These are phyloP conservation scores for Pseudogymnoascus sp. DNA, from an alignment of 2,329 filamentous ascomycete genomes.

Conservation along the genomic window DNA sequence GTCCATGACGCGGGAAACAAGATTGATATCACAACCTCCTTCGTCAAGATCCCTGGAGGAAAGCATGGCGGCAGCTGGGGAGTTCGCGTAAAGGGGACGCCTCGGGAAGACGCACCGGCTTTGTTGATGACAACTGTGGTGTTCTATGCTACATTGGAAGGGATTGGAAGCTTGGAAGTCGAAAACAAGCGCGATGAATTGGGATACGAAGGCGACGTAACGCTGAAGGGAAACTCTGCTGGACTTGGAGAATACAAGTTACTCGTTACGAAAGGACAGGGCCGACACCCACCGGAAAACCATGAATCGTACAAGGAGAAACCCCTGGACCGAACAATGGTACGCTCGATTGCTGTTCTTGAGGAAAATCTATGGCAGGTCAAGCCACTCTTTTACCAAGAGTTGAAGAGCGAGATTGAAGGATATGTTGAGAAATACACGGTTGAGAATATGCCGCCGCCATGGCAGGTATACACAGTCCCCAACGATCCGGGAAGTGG, in stretches of 20 bases:
- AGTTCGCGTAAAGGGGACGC: constrained; percentile 73
- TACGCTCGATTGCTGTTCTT: constrained; percentile 61
- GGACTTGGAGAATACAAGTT: constrained; percentile 75
- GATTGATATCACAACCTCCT: constrained; percentile 85
- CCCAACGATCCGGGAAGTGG: constrained; percentile 59
- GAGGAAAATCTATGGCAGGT: constrained; percentile 73
- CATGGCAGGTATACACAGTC: constrained; percentile 78
- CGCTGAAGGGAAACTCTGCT: constrained; percentile 59
- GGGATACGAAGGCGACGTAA: constrained; percentile 54
- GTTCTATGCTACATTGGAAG: constrained; percentile 78
- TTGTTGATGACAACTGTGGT: constrained; percentile 68
- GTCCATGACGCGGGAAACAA: constrained; percentile 85
- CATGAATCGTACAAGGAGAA: constrained; percentile 62
- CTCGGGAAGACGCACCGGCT: constrained; percentile 57
- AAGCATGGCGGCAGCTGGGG: constrained; percentile 86
- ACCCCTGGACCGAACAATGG: constrained; percentile 66
- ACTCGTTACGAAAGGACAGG: constrained; percentile 62
- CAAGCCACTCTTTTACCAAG: constrained; percentile 59
- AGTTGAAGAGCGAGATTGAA: constrained; percentile 57
- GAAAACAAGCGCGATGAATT: constrained; percentile 43
- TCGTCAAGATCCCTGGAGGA: constrained; percentile 86
- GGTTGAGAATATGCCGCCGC: constrained; percentile 63
- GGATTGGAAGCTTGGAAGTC: constrained; percentile 57
- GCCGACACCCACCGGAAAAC: constrained; percentile 51
- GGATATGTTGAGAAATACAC: constrained; percentile 49